Evolutionary conservation across 805 yeast species (phyloP).

Genomic region (Myxozyma nipponensis): DNA sequence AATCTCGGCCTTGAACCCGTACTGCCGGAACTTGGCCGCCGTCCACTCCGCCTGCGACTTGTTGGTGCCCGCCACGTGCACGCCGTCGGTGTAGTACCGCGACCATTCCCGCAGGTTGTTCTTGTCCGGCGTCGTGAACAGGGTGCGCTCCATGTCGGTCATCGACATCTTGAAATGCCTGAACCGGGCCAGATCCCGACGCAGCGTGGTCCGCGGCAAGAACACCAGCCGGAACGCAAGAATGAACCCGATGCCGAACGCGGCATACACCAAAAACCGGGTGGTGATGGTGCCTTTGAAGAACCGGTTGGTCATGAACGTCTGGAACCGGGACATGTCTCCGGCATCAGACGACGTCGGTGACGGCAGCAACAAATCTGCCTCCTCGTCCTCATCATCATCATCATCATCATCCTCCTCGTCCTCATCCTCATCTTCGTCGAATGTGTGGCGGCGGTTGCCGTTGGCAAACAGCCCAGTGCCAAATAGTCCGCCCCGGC

Average conservation of each 20-base stretch:
- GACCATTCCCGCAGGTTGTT: slow-evolving; percentile 50
- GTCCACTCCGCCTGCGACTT: slow-evolving; percentile 52
- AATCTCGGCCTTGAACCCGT: slow-evolving; percentile 52
- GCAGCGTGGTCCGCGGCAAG: slow-evolving; percentile 77
- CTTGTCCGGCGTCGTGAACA: slow-evolving; percentile 42
- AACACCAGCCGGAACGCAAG: slow-evolving; percentile 63
- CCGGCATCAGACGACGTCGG: slow-evolving; percentile 20
- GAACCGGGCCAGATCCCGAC: slow-evolving; percentile 72
- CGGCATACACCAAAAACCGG: slow-evolving; percentile 46
- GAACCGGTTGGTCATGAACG: slow-evolving; percentile 15
- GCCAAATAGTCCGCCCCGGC: neutral
- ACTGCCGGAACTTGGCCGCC: slow-evolving; percentile 52
- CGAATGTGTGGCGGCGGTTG: neutral
- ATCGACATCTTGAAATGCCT: slow-evolving; percentile 63
- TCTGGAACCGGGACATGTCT: neutral
- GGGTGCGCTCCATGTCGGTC: slow-evolving; percentile 65
- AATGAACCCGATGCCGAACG: slow-evolving; percentile 50
- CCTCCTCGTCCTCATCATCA: slow-evolving; percentile 16
- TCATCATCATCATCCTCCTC: neutral
- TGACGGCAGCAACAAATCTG: slow-evolving; percentile 26
- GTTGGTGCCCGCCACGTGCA: slow-evolving; percentile 40
- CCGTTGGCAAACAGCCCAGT: neutral
- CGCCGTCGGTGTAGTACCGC: slow-evolving; percentile 35
- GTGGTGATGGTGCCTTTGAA: slow-evolving; percentile 21
- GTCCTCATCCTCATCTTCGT: neutral